phyloP scores from a whole-genome alignment of 2,329 filamentous ascomycete genomes.

The Aspergillus terreus region DNA sequence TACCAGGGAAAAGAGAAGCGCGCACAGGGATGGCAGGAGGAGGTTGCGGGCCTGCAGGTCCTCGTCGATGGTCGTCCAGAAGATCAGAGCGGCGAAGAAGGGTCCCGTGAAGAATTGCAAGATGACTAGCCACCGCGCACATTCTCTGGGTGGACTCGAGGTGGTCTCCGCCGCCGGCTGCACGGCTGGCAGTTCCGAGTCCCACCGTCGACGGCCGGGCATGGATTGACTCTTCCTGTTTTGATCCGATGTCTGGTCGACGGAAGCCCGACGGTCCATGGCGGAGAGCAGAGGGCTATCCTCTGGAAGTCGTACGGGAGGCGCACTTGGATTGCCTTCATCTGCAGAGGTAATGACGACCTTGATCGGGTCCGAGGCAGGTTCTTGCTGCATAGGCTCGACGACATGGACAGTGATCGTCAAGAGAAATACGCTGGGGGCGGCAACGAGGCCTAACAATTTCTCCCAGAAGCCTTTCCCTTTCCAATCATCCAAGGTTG shows the following conservation, averaged over 20 bases:
- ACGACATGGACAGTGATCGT: conserved; percentile 90
- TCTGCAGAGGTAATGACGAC: conserved; percentile 22
- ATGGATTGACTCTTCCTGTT: conserved; percentile 17
- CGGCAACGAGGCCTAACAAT: conserved; percentile 73
- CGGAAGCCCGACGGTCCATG: conserved; percentile 10
- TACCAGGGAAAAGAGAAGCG: conserved; percentile 65
- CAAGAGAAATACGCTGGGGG: conserved; percentile 85
- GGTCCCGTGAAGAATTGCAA: conserved; percentile 85
- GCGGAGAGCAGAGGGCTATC: conserved; percentile 33
- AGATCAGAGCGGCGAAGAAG: conserved; percentile 71
- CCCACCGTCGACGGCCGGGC: conserved; percentile 22
- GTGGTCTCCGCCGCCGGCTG: conserved; percentile 18
- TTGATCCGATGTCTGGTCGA: conserved; percentile 7
- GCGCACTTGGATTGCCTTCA: conserved; percentile 15
- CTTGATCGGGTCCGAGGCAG: conserved; percentile 39
- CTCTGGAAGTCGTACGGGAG: conserved; percentile 31
- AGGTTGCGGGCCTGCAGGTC: conserved; percentile 52
- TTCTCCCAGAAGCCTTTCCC: conserved; percentile 84
- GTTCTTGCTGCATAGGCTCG: conserved; percentile 60
- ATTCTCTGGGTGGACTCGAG: conserved; percentile 49
- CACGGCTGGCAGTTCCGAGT: conserved; percentile 39
- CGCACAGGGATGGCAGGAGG: conserved; percentile 56
- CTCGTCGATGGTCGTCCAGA: conserved; percentile 59
- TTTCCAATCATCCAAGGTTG: conserved; percentile 77
- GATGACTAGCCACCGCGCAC: conserved; percentile 88